phyloP scores from a whole-genome alignment of 768 basidiomycete genomes.

The Panaeolus cyanescens region DNA sequence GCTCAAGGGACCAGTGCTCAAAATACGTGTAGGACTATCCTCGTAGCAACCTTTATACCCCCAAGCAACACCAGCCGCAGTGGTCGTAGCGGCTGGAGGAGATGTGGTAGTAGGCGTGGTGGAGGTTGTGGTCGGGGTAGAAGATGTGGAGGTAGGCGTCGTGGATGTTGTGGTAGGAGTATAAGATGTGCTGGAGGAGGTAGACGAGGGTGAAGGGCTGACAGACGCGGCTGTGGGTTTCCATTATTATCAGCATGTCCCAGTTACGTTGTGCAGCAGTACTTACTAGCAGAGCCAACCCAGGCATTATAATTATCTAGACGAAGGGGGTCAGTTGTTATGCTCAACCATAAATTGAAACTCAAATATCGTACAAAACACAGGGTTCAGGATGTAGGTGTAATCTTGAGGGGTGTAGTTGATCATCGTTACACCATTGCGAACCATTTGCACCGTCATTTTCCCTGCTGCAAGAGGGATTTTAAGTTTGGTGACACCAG shows the following conservation, averaged over 20 bases:
- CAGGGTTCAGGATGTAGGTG: slow-evolving; percentile 34
- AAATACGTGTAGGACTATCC: slow-evolving; percentile 20
- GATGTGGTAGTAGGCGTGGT: slow-evolving; percentile 15
- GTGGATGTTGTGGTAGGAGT: slow-evolving; percentile 13
- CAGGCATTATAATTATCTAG: slow-evolving; percentile 68
- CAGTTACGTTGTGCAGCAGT: background rate
- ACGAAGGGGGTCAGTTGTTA: slow-evolving; percentile 11
- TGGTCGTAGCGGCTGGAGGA: slow-evolving; percentile 15
- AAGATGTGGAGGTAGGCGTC: slow-evolving; percentile 11
- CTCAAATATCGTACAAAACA: slow-evolving; percentile 31
- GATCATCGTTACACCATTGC: slow-evolving; percentile 51
- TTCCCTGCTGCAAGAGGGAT: slow-evolving; percentile 55
- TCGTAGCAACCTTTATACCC: slow-evolving; percentile 27
- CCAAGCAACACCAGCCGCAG: background rate
- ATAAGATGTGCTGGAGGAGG: slow-evolving; percentile 10
- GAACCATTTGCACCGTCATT: slow-evolving; percentile 57
- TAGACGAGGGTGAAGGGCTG: background rate
- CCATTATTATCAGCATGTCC: background rate
- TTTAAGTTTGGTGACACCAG: slow-evolving; percentile 65
- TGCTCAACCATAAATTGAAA: background rate
- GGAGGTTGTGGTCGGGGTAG: slow-evolving; percentile 14
- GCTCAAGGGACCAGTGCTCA: slow-evolving; percentile 19
- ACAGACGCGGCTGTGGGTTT: slow-evolving; percentile 13
- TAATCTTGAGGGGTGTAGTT: slow-evolving; percentile 49
- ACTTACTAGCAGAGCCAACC: slow-evolving; percentile 49